These are phyloP conservation scores for Cladophialophora yegresii DNA, from an alignment of 2,329 filamentous ascomycete genomes.

Conservation along the genomic window DNA sequence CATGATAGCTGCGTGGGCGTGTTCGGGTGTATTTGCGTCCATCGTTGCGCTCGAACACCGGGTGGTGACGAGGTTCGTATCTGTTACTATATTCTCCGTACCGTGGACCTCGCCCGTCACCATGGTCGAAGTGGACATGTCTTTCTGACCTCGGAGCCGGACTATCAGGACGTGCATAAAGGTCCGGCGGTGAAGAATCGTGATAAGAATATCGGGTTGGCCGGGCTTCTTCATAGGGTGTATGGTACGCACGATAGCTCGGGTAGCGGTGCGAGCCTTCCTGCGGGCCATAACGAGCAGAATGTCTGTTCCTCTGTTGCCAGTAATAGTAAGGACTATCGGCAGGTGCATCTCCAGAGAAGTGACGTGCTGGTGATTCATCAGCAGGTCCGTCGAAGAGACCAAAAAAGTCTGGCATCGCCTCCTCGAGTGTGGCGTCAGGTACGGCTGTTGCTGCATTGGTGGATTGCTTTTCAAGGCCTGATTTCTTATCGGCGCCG, in stretches of 20 bases:
- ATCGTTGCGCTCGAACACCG: constrained; percentile 15
- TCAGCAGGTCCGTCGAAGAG: constrained; percentile 32
- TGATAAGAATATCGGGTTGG: constrained; percentile 6
- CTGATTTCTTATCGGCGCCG: background rate
- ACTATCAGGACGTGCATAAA: constrained; percentile 5
- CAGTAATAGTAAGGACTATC: constrained; percentile 18
- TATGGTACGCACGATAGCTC: constrained; percentile 7
- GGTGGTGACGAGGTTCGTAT: constrained; percentile 12
- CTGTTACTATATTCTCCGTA: background rate
- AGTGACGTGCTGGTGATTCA: constrained; percentile 5
- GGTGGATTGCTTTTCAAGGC: background rate
- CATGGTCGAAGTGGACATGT: constrained; percentile 32
- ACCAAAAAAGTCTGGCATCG: constrained; percentile 16
- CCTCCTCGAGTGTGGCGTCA: constrained; percentile 4
- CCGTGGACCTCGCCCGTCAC: constrained; percentile 10
- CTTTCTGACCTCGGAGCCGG: constrained; percentile 11
- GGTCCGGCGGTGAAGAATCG: constrained; percentile 3
- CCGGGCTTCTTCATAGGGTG: background rate
- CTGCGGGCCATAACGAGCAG: constrained; percentile 21
- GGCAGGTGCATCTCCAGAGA: constrained; percentile 16
- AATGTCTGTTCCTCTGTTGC: background rate
- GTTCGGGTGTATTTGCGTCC: constrained; percentile 1
- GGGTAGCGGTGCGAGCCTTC: constrained; percentile 8
- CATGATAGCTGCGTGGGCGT: constrained; percentile 1
- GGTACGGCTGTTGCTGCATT: background rate